These are phyloP conservation scores for Paracoccidioides lutzii DNA, from an alignment of 2,329 filamentous ascomycete species.

Conservation along the genomic window DNA sequence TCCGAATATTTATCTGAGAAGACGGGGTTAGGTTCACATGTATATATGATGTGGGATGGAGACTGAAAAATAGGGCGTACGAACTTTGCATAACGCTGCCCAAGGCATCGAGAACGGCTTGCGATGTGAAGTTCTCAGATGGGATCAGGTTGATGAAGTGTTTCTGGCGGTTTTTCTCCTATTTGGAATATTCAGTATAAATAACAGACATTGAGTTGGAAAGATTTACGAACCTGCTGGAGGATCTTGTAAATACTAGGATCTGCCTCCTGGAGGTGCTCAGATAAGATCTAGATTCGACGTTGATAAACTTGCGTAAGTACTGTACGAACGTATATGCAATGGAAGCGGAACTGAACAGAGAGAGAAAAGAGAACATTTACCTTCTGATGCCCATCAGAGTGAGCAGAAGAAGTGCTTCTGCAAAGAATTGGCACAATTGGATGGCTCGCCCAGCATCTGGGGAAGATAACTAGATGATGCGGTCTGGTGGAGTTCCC, in stretches of 20 bases:
- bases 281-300: constrained; percentile 55
- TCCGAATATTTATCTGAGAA: constrained; percentile 87
- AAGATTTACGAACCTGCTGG: constrained; percentile 53
- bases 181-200: constrained; percentile 11
- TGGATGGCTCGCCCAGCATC: too few relatives aligned
- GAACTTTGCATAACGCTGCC: constrained; percentile 91
- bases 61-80: constrained; percentile 18
- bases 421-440: too few relatives aligned
- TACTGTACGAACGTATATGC: too few relatives aligned
- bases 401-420: constrained; percentile 16
- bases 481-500: too few relatives aligned
- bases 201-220: neutral
- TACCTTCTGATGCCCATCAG: constrained; percentile 32
- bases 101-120: constrained; percentile 79
- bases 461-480: too few relatives aligned
- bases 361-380: neutral
- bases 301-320: constrained; percentile 3
- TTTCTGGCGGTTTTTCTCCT: constrained; percentile 94
- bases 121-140: constrained; percentile 90
- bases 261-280: constrained; percentile 71
- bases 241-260: constrained; percentile 79
- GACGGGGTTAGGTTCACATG: constrained; percentile 24
- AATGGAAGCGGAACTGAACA: too few relatives aligned
- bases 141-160: constrained; percentile 97
- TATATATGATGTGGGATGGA: constrained; percentile 1